phyloP scores from a whole-genome alignment of 768 basidiomycete species.

The Russula emetica region DNA sequence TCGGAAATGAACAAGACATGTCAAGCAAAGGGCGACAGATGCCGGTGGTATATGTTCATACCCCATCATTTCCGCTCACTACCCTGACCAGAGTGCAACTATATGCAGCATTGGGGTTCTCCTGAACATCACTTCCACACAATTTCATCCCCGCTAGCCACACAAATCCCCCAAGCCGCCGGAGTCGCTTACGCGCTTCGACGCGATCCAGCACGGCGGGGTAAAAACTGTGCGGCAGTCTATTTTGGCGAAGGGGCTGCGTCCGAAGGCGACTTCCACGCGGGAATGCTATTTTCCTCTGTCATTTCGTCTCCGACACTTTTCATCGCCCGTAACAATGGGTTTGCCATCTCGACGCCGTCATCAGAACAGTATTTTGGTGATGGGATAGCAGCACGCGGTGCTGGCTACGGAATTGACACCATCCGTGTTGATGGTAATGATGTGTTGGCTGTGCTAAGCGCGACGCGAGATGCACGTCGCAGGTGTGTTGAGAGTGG shows the following conservation, averaged over 20 bases:
- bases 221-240: constrained; percentile 75
- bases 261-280: constrained; percentile 94
- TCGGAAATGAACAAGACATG: constrained; percentile 77
- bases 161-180: constrained; percentile 92
- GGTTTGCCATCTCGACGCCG: constrained; percentile 94
- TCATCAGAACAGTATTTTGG: constrained; percentile 85
- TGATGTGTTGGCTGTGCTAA: constrained; percentile 79
- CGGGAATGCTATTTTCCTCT: constrained; percentile 76
- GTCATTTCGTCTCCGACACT: constrained; percentile 70
- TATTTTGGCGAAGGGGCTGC: constrained; percentile 95
- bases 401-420: constrained; percentile 88
- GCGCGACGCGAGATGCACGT: constrained; percentile 67
- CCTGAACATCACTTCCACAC: constrained; percentile 83
- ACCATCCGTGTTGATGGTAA: constrained; percentile 94
- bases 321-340: constrained; percentile 78
- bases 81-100: background rate
- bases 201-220: constrained; percentile 63
- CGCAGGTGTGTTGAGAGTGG: constrained; percentile 68
- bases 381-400: constrained; percentile 88
- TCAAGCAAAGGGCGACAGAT: constrained; percentile 86
- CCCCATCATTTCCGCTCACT: constrained; percentile 5
- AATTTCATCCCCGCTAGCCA: constrained; percentile 89
- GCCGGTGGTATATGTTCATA: constrained; percentile 64
- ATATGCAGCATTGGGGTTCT: constrained; percentile 75
- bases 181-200: constrained; percentile 88